phyloP scores from a whole-genome alignment of 148 eudicot species.

The Cornus kousa region DNA sequence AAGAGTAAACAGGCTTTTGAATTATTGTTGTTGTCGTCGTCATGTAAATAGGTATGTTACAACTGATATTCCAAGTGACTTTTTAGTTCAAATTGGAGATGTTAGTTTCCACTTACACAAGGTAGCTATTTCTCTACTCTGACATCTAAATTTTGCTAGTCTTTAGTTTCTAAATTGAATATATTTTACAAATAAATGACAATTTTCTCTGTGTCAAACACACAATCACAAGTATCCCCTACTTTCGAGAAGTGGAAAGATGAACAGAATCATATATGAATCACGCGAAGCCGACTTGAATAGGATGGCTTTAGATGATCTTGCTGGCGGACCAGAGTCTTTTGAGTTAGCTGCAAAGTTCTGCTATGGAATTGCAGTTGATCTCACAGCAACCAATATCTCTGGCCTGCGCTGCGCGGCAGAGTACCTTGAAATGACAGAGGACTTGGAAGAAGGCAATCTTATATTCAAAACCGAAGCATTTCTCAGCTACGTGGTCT shows the following conservation, averaged over 20 bases:
- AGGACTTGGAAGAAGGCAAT: constrained; percentile 96
- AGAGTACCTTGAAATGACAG: constrained; percentile 95
- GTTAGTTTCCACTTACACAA: constrained; percentile 82
- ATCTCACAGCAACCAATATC: constrained; percentile 85
- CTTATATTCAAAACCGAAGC: constrained; percentile 98
- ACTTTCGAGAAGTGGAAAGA: constrained; percentile 79
- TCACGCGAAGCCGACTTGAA: constrained; percentile 51
- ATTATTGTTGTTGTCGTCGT: not conserved
- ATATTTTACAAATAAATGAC: not conserved
- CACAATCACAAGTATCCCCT: constrained; percentile 57
- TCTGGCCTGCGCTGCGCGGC: constrained; percentile 92
- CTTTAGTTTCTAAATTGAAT: not conserved
- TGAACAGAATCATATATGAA: constrained; percentile 82
- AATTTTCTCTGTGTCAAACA: not conserved
- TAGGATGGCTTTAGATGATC: constrained; percentile 54
- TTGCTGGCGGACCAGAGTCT: constrained; percentile 86
- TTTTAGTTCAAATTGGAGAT: constrained; percentile 76
- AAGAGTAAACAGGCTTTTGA: not conserved
- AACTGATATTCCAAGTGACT: constrained; percentile 94
- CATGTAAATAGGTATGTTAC: constrained; percentile 62
- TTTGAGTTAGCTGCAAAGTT: constrained; percentile 95
- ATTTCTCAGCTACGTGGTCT: constrained; percentile 85
- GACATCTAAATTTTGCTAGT: not conserved
- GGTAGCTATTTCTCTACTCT: constrained; percentile 37
- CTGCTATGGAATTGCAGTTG: constrained; percentile 92